phyloP scores from a whole-genome alignment of 768 basidiomycete genomes.

The Gautieria morchelliformis region DNA sequence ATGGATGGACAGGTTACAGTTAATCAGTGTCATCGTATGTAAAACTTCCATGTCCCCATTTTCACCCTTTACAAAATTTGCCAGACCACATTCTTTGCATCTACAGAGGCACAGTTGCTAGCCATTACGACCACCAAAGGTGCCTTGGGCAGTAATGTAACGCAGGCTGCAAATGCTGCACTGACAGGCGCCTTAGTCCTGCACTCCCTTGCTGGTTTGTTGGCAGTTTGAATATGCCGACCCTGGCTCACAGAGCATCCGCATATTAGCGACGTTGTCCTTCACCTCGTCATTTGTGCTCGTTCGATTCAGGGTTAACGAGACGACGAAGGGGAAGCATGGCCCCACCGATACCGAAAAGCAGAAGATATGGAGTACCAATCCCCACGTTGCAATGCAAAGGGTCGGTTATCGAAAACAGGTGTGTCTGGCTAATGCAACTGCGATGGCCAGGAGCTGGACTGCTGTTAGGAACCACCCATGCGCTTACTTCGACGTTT shows the following conservation, averaged over 20 bases:
- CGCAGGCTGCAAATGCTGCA: conserved; percentile 29
- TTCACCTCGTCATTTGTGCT: conserved; percentile 51
- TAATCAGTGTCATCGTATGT: conserved; percentile 50
- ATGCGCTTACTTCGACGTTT: conserved; percentile 36
- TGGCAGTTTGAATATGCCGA: background rate
- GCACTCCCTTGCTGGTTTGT: conserved; percentile 41
- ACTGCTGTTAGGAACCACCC: conserved; percentile 7
- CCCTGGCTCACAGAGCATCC: background rate
- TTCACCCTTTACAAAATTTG: background rate
- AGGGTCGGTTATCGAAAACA: background rate
- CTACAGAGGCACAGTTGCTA: conserved; percentile 45
- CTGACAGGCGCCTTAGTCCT: conserved; percentile 45
- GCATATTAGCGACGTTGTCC: conserved; percentile 28
- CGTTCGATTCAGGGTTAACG: conserved; percentile 43
- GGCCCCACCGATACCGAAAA: conserved; percentile 24
- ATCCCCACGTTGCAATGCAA: conserved; percentile 17
- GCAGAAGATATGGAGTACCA: conserved; percentile 17
- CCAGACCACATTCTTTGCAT: conserved; percentile 56
- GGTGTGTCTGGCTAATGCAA: background rate
- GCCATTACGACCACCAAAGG: conserved; percentile 30
- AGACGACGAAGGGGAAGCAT: conserved; percentile 34
- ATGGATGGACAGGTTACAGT: conserved; percentile 54
- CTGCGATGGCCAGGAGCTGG: conserved; percentile 12
- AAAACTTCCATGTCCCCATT: background rate
- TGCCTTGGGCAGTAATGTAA: background rate